Evolutionary conservation across 1,139 yeast genomes (phyloP), one percentile per base, ranked within the genome.

Genomic region (Nakaseomyces glabratus): DNA sequence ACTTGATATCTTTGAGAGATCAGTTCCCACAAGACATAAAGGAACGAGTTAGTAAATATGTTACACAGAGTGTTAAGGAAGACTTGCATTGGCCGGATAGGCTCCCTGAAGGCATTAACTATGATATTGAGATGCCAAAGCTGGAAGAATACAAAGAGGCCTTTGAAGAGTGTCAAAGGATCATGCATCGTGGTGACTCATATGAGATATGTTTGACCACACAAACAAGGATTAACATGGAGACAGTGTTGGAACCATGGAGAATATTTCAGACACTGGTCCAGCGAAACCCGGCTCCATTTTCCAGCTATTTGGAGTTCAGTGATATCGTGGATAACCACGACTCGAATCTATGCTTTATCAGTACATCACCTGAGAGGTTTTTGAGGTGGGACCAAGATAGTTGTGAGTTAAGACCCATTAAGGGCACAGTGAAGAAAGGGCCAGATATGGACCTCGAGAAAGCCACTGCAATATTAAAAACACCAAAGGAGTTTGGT

Each of bases 311-410:
- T 53, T 65, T 90, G 65, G 70, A 76, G 33, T 81, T 88, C 48
- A 74, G 69, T n/a, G 85, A 78, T 46, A 61, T 66, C 12, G 16
- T 41, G 2, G 50, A 40, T 23, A 40, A 34, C 12, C 26, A 40
- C 9, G 38, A 44, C 18, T 35, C 42, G 12, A 40, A 42, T 3
- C 34, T 55, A 8, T 72, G 82, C 24, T 62, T 93, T 26, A 68
- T 90, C 4, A 85, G 95, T 1, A 80, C 96, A 0, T 88, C 97
- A 0, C 99, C 99, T 0, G 99, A 93, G 56, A 64, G 98, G 39
- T 93, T 90, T 51, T 59, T 93, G 38, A 73, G 80, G 3, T 93
- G 97, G 96, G 68, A 69, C 44, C 49, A 62, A 3, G 59, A 63
- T 21, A 46, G 55, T 2, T 82, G 90, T 42, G 93, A 90, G 58